These are phyloP conservation scores for Triangularia setosa DNA, from an alignment of 2,329 filamentous ascomycete genomes.

Conservation along the genomic window DNA sequence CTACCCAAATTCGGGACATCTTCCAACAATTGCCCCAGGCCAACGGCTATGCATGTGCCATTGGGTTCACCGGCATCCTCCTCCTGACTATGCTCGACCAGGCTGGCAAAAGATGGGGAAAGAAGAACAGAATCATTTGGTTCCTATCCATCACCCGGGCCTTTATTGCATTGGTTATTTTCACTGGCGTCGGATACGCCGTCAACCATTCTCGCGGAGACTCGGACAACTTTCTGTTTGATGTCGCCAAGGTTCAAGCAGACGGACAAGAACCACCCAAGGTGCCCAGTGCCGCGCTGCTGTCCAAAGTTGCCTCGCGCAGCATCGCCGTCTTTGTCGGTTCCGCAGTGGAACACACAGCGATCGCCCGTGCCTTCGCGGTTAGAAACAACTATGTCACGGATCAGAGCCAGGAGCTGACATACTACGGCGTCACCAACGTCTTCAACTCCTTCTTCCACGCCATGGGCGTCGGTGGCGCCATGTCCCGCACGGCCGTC, in stretches of 20 bases:
- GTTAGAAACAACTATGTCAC: conserved; percentile 59
- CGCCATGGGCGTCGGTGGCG: conserved; percentile 59
- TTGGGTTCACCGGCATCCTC: conserved; percentile 55
- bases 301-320: conserved; percentile 50
- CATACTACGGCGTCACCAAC: conserved; percentile 59
- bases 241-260: conserved; percentile 53
- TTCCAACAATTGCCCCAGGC: conserved; percentile 53
- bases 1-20: conserved; percentile 56
- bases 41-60: conserved; percentile 54
- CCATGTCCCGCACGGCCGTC: conserved; percentile 64
- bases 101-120: conserved; percentile 56
- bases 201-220: conserved; percentile 51
- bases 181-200: conserved; percentile 59
- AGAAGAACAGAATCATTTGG: conserved; percentile 54
- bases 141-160: conserved; percentile 57
- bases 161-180: conserved; percentile 57
- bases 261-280: conserved; percentile 50
- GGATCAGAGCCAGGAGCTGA: conserved; percentile 62
- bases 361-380: conserved; percentile 61
- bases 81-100: conserved; percentile 55
- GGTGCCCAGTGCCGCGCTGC: conserved; percentile 43
- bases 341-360: conserved; percentile 59
- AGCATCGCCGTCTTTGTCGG: conserved; percentile 60
- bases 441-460: conserved; percentile 63
- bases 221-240: conserved; percentile 47